Conservation (phyloP, 1,284 basidiomycete genomes). For the Pyrrhoderma lamaoense region DNA sequence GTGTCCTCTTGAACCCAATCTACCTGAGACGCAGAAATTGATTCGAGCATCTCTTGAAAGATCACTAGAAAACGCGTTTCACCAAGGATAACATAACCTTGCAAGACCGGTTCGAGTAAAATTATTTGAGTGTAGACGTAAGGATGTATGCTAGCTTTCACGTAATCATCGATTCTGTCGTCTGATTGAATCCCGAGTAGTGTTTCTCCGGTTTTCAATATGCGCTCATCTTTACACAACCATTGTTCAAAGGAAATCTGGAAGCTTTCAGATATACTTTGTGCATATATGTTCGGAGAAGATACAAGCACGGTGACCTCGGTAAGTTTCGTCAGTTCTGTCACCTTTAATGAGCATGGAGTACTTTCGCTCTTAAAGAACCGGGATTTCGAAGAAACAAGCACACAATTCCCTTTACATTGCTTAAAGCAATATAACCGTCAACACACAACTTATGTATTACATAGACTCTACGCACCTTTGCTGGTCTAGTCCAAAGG, state of each 20-base stretch:
- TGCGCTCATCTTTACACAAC: conserved; percentile 7
- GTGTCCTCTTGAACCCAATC: conserved; percentile 11
- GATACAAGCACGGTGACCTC: conserved; percentile 1
- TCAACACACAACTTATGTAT: no score
- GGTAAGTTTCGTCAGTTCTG: conserved; percentile 5
- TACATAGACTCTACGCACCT: no score
- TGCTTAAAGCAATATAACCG: no score
- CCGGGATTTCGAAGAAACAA: no score
- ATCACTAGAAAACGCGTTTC: conserved; percentile 55
- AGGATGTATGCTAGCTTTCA: background rate
- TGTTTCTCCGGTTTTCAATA: conserved; percentile 12
- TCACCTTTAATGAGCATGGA: background rate
- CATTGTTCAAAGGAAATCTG: background rate
- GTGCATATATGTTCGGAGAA: background rate
- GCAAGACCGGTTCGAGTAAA: conserved; percentile 61
- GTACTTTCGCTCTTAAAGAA: background rate
- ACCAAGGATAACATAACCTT: conserved; percentile 52
- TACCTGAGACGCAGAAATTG: conserved; percentile 17
- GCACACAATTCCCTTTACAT: no score
- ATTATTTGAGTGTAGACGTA: conserved; percentile 31
- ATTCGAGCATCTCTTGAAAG: conserved; percentile 23
- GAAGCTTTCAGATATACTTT: background rate
- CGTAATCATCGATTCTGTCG: background rate
- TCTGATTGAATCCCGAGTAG: conserved; percentile 1
- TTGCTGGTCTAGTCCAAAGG: no score